These are phyloP conservation scores for Phoma sp. DNA, from an alignment of 2,329 filamentous ascomycete genomes.

Conservation along the genomic window DNA sequence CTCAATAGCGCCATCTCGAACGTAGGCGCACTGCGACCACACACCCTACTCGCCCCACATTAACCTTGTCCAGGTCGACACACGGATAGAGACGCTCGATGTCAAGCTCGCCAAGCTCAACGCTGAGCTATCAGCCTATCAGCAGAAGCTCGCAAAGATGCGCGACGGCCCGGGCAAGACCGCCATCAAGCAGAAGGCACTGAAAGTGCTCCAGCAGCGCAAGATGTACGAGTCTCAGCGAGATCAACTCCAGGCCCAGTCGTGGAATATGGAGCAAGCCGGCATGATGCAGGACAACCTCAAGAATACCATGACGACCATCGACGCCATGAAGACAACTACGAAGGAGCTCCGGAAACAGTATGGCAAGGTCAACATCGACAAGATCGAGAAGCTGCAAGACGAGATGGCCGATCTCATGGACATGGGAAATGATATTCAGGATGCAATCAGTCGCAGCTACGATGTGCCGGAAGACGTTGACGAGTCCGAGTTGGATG, in stretches of 20 bases:
- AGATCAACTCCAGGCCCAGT: constrained; percentile 90
- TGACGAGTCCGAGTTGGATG: constrained; percentile 94
- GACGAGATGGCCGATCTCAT: constrained; percentile 99
- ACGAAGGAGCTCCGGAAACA: constrained; percentile 91
- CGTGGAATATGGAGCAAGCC: constrained; percentile 99
- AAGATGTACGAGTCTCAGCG: constrained; percentile 95
- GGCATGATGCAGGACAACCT: constrained; percentile 99
- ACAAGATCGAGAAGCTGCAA: constrained; percentile 96
- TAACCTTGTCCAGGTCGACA: constrained; percentile 67
- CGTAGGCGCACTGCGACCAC: constrained; percentile 55
- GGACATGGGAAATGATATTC: constrained; percentile 97
- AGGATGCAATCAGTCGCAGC: constrained; percentile 87
- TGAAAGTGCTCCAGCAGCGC: constrained; percentile 90
- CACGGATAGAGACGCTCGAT: constrained; percentile 83
- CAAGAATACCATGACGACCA: constrained; percentile 97
- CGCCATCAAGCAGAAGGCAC: constrained; percentile 90
- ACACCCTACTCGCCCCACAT: constrained; percentile 9
- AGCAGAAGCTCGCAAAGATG: constrained; percentile 87
- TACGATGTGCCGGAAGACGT: constrained; percentile 98
- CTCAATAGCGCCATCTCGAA: constrained; percentile 82
- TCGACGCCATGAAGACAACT: constrained; percentile 96
- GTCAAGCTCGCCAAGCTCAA: constrained; percentile 94
- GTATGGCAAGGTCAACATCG: constrained; percentile 96
- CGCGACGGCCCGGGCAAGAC: constrained; percentile 93
- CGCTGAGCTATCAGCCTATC: constrained; percentile 86